Evolutionary conservation across 2,329 filamentous ascomycete genomes (phyloP).

Genomic region (Trichothecium sympodiale): DNA sequence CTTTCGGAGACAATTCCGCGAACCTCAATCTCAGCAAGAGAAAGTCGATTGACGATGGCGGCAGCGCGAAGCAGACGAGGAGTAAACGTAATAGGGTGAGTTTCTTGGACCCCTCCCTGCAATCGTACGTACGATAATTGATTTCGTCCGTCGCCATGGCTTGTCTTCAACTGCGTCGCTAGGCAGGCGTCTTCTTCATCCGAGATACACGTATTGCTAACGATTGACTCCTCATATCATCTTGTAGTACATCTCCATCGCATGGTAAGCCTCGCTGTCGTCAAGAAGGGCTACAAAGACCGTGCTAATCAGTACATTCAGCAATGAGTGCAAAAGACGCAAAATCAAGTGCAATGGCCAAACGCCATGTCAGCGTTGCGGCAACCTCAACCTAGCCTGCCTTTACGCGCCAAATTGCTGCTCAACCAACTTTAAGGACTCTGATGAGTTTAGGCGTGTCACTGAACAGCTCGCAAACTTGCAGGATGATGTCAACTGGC

Average conservation of each 20-base stretch:
- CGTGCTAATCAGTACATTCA: slow-evolving; percentile 14
- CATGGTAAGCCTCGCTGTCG: slow-evolving; percentile 33
- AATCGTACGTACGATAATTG: no score
- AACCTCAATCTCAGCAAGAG: slow-evolving; percentile 19
- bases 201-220: neutral
- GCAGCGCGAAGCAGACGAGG: slow-evolving; percentile 36
- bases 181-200: no score
- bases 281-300: no score
- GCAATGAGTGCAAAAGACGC: slow-evolving; percentile 64
- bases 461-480: slow-evolving; percentile 60
- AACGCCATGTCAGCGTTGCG: slow-evolving; percentile 55
- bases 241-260: slow-evolving; percentile 47
- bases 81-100: slow-evolving; percentile 50
- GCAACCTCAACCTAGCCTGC: slow-evolving; percentile 55
- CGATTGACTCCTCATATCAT: neutral
- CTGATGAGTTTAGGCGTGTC: slow-evolving; percentile 82
- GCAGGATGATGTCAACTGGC: slow-evolving; percentile 72
- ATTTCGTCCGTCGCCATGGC: no score
- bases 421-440: slow-evolving; percentile 77
- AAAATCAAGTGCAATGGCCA: slow-evolving; percentile 69
- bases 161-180: no score
- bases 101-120: slow-evolving; percentile 10
- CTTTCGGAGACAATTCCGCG: slow-evolving; percentile 40
- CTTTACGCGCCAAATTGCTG: slow-evolving; percentile 58
- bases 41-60: slow-evolving; percentile 30